Base-by-base conservation (phyloP, 208 protist species). In the Crithidia sp. region DNA sequence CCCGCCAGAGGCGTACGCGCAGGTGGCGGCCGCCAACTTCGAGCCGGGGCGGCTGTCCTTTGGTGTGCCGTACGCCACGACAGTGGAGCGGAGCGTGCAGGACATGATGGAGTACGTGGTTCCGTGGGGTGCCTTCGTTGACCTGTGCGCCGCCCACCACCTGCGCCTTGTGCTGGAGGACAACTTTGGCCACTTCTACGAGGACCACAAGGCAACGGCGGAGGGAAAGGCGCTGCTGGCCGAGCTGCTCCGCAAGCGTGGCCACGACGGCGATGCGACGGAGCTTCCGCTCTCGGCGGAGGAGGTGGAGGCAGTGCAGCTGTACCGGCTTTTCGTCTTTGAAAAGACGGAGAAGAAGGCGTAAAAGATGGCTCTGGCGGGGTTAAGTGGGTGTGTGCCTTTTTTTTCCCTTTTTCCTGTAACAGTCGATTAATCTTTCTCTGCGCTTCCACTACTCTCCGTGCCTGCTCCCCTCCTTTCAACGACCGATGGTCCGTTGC, bases 291-390 rank as follows among this genome's bases (percentile, higher is more conserved):
- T 91, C 0, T 79, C 64, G 10, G 40, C 78, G 0, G 74, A 85
- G 17, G 85, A 90, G 68, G 61, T 47, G 58, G 83, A 88, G 43
- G 89, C 79, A 1, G 83, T 81, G 17, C 50, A 44, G 8, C 71
- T 94, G 14, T 94, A 91, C 59, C 74, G 84, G 19, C 81, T 84
- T 2, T 94, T 94, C 66, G 75, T 89, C 2, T 92, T 94, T 68
- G 74, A 89, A 43, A 91, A 91, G 70, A 67, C 17, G 3, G 64
- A 59, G 39, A 59, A 66, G 19, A 67, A 67, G 16, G 49, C 50
- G 36, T 57, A 57, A 10, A 12, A 5, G 49, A 4, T 12, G 17
- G 5, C 4, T 17, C 5, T 28, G 16, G 17, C 45, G 45, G 0
- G 28, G 28, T 1, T 40, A 41, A n/a, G 16, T n/a, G 5, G 7